A percentile compares a stretch with the other conserved stretches of the same genome.
Evolutionary conservation across 2,329 filamentous ascomycete genomes (phyloP).

Genomic region (Helicocarpus griseus): DNA sequence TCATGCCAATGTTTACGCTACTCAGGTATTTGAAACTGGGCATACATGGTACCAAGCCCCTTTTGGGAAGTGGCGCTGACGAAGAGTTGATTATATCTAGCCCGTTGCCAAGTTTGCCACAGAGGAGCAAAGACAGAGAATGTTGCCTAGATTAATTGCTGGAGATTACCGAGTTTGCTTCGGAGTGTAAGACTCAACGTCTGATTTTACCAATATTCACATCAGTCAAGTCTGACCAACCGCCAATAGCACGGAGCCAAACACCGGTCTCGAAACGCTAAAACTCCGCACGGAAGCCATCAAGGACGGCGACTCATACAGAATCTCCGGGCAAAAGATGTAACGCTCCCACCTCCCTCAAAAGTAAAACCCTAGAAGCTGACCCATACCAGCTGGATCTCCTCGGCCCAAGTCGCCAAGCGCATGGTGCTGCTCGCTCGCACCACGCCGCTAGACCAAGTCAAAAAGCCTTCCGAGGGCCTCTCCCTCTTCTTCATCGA

Average conservation of each 20-base stretch:
- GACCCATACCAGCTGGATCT: constrained; percentile 56
- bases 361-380: constrained; percentile 5
- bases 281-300: constrained; percentile 57
- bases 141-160: constrained; percentile 60
- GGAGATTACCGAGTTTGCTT: constrained; percentile 68
- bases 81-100: constrained; percentile 9
- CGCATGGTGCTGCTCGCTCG: constrained; percentile 78
- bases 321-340: constrained; percentile 69
- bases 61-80: background rate
- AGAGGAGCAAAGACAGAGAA: constrained; percentile 51
- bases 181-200: constrained; percentile 44
- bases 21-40: constrained; percentile 52
- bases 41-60: background rate
- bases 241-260: constrained; percentile 56
- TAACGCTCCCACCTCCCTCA: constrained; percentile 6
- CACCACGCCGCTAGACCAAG: constrained; percentile 59
- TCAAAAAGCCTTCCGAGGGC: constrained; percentile 61
- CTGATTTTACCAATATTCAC: background rate
- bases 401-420: constrained; percentile 68
- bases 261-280: constrained; percentile 69
- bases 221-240: background rate
- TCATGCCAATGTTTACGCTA: constrained; percentile 48
- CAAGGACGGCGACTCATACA: constrained; percentile 53
- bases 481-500: constrained; percentile 75
- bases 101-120: constrained; percentile 64